Percentiles rank a stretch among this genome's conserved stretches.
These are phyloP conservation scores for Calendula officinalis DNA, from an alignment of 129 eudicot species.

Conservation along the genomic window DNA sequence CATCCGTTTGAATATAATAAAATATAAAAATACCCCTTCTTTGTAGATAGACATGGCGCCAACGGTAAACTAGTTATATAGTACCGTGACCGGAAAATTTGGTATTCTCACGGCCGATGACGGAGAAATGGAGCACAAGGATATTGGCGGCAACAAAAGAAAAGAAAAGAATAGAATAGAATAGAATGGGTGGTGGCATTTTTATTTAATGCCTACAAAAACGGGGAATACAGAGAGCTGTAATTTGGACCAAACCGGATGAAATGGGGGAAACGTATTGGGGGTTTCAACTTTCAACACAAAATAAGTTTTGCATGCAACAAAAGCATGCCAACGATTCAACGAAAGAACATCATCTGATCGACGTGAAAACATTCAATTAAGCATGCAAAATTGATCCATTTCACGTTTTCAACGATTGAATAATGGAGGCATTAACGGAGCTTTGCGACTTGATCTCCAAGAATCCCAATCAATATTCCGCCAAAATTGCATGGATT, in stretches of 20 bases:
- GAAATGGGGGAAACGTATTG: slow-evolving; percentile 20
- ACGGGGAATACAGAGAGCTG: slow-evolving; percentile 23
- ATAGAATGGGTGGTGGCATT: neutral
- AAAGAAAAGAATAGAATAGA: neutral
- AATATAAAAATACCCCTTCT: too few species aligned
- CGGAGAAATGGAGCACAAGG: neutral
- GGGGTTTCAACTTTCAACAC: slow-evolving; percentile 7
- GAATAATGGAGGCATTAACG: slow-evolving; percentile 68
- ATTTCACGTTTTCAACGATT: slow-evolving; percentile 7
- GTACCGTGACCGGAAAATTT: too few species aligned
- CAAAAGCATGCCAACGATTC: too few species aligned
- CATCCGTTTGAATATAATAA: too few species aligned
- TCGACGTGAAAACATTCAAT: slow-evolving; percentile 9
- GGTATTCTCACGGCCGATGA: too few species aligned
- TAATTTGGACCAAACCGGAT: slow-evolving; percentile 16
- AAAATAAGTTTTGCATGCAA: too few species aligned
- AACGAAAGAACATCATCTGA: slow-evolving; percentile 7
- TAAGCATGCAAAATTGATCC: neutral
- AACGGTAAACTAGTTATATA: too few species aligned
- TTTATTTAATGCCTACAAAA: slow-evolving; percentile 20
- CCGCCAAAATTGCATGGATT: slow-evolving; percentile 68
- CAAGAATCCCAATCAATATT: slow-evolving; percentile 54
- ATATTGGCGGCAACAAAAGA: slow-evolving; percentile 4
- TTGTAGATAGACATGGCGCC: too few species aligned
- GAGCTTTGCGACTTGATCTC: slow-evolving; percentile 84